Evolutionary conservation across 768 basidiomycete genomes (phyloP).

Genomic region (Epithele typhae): DNA sequence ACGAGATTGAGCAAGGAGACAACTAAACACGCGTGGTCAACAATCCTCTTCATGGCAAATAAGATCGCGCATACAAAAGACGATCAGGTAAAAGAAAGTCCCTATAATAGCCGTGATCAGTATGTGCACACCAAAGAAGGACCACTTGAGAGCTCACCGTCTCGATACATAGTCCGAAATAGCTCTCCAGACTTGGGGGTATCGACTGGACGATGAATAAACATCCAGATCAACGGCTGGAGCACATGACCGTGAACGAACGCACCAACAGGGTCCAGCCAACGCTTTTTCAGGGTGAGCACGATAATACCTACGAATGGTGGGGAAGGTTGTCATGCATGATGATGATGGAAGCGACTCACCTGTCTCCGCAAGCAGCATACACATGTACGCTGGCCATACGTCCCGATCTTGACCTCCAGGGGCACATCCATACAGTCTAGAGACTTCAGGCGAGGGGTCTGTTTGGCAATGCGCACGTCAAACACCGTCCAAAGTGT

Average conservation of each 20-base stretch:
- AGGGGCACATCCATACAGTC: not conserved
- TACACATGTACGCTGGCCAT: not conserved
- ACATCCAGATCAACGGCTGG: too few species aligned
- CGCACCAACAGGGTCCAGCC: not conserved
- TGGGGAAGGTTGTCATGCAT: not conserved
- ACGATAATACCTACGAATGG: not conserved
- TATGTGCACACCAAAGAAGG: too few species aligned
- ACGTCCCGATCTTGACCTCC: not conserved
- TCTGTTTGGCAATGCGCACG: too few species aligned
- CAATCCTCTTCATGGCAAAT: not conserved
- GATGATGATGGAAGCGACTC: too few species aligned
- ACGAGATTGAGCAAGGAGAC: constrained; percentile 3
- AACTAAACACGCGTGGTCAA: not conserved
- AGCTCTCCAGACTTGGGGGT: not conserved
- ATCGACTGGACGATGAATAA: not conserved
- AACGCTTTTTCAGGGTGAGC: not conserved
- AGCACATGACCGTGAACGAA: too few species aligned
- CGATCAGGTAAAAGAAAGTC: not conserved
- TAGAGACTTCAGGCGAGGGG: not conserved
- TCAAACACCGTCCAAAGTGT: not conserved
- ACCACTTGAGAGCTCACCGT: not conserved
- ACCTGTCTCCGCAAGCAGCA: not conserved
- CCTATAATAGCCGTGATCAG: not conserved
- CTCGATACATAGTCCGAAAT: constrained; percentile 7
- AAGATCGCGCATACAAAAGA: not conserved